Evolutionary conservation across 2,329 filamentous ascomycete species (phyloP).

Genomic region (Camillea tinctor): DNA sequence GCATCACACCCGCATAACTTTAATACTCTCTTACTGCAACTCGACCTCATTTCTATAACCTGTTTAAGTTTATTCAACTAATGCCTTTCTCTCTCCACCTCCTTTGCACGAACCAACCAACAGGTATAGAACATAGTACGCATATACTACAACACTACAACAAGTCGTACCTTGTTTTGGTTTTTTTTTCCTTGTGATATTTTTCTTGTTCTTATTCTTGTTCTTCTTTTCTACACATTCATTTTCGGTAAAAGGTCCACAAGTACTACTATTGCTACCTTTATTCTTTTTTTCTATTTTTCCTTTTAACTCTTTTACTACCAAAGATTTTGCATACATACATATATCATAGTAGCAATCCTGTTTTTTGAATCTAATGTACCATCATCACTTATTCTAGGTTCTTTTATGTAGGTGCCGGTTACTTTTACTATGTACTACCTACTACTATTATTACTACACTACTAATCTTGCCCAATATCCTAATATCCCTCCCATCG

Average conservation of each 20-base stretch:
- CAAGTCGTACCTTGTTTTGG: too few species aligned
- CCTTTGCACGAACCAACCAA: background rate
- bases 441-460: too few species aligned
- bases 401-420: background rate
- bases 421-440: too few species aligned
- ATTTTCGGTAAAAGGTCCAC: too few species aligned
- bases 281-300: too few species aligned
- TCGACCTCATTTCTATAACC: background rate
- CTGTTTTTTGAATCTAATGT: constrained; percentile 3
- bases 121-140: too few species aligned
- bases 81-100: background rate
- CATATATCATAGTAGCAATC: background rate
- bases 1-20: background rate
- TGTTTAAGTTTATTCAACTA: too few species aligned
- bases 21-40: background rate
- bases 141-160: background rate
- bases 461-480: background rate
- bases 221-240: too few species aligned
- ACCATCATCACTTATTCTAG: constrained; percentile 7
- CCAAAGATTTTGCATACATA: too few species aligned
- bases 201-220: background rate
- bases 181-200: background rate
- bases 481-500: background rate
- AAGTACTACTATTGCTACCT: too few species aligned
- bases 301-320: too few species aligned